phyloP scores from a whole-genome alignment of 495 filamentous ascomycete species.

The Trichoderma asperelloides region DNA sequence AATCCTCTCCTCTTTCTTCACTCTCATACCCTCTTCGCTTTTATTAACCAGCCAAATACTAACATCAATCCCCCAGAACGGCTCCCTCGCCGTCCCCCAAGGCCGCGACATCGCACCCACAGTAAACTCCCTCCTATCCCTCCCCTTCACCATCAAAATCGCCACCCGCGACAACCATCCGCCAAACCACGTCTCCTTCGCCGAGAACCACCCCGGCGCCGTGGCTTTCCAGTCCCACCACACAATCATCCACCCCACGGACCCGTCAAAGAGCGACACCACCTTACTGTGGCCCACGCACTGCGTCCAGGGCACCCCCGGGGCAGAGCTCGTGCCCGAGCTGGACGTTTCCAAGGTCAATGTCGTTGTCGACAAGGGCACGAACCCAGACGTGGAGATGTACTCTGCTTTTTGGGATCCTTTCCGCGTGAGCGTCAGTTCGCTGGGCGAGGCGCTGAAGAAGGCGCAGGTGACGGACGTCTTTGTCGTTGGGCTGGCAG shows the following conservation, averaged over 20 bases:
- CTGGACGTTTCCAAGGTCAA: constrained; percentile 54
- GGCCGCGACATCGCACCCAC: constrained; percentile 59
- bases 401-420: constrained; percentile 81
- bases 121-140: constrained; percentile 66
- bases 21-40: constrained; percentile 3
- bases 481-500: constrained; percentile 76
- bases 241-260: constrained; percentile 58
- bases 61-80: constrained; percentile 44
- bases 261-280: constrained; percentile 51
- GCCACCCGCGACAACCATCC: constrained; percentile 92
- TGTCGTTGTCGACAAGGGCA: constrained; percentile 67
- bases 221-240: constrained; percentile 54
- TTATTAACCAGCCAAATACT: background rate
- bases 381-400: constrained; percentile 69
- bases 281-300: constrained; percentile 83
- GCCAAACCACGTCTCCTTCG: constrained; percentile 78
- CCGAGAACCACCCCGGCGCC: constrained; percentile 62
- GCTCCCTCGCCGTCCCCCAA: constrained; percentile 66
- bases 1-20: too few relatives aligned
- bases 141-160: constrained; percentile 65
- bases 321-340: constrained; percentile 68
- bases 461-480: constrained; percentile 59
- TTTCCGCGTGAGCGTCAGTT: constrained; percentile 51
- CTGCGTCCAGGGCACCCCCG: constrained; percentile 67
- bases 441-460: constrained; percentile 48